Percentiles rank a stretch among this genome's conserved stretches.
phyloP scores from a whole-genome alignment of 2,329 filamentous ascomycete genomes.

The Diaporthe ampelina region DNA sequence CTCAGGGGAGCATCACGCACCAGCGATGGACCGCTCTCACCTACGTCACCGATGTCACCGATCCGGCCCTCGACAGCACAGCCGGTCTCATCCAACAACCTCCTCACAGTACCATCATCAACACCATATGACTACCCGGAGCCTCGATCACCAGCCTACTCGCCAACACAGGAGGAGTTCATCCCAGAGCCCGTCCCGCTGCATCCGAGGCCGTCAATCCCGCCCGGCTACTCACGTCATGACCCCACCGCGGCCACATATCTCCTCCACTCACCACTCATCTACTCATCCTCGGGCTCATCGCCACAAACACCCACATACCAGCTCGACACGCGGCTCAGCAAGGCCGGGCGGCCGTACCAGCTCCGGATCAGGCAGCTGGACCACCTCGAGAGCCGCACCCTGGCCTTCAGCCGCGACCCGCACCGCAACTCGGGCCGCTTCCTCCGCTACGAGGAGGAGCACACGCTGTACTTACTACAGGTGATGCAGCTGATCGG shows the following conservation, averaged over 20 bases:
- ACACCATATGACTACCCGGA: slow-evolving; percentile 1
- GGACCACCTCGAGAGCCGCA: slow-evolving; percentile 37
- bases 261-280: slow-evolving; percentile 32
- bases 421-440: not conserved
- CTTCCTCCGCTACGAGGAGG: slow-evolving; percentile 26
- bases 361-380: slow-evolving; percentile 35
- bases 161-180: slow-evolving; percentile 16
- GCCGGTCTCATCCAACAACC: not conserved
- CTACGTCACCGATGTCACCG: not conserved
- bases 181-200: slow-evolving; percentile 25
- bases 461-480: slow-evolving; percentile 33
- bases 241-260: slow-evolving; percentile 33
- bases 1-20: not conserved
- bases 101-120: slow-evolving; percentile 3
- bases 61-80: slow-evolving; percentile 26
- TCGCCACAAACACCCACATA: slow-evolving; percentile 33
- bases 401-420: slow-evolving; percentile 23
- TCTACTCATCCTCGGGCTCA: slow-evolving; percentile 37
- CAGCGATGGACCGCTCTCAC: not conserved
- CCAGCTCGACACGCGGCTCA: slow-evolving; percentile 30
- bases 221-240: slow-evolving; percentile 31
- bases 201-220: slow-evolving; percentile 30
- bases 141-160: slow-evolving; percentile 22
- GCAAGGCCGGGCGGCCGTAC: slow-evolving; percentile 29
- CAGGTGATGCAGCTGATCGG: slow-evolving; percentile 38